Percentiles rank a stretch among this genome's conserved stretches.
These are phyloP conservation scores for Ballota nigra DNA, from an alignment of 257 asterid species.

Conservation along the genomic window DNA sequence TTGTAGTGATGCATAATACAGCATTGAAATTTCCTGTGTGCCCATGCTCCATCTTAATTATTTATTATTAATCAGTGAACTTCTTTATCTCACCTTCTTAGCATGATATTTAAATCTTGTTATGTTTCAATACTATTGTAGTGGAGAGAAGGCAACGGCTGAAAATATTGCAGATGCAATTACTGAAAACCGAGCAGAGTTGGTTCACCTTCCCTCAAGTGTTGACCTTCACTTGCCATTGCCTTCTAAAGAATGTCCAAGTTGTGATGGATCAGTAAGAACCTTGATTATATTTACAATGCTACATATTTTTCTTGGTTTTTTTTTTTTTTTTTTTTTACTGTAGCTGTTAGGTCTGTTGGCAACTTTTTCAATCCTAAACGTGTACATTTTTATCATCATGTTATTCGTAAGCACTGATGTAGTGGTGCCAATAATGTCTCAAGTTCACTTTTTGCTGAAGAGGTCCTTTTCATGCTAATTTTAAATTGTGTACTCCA, in stretches of 20 bases:
- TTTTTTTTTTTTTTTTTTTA: constrained; percentile 16
- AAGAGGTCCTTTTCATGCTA: constrained; percentile 4
- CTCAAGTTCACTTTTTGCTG: neutral
- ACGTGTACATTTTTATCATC: neutral
- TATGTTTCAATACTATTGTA: constrained; percentile 28
- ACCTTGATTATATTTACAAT: constrained; percentile 6
- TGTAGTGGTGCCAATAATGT: constrained; percentile 14
- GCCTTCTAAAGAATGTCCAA: constrained; percentile 89
- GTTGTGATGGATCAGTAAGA: constrained; percentile 90
- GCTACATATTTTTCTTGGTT: constrained; percentile 12
- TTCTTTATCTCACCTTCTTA: constrained; percentile 1
- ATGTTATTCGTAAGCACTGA: constrained; percentile 10
- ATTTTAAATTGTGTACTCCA: constrained; percentile 3
- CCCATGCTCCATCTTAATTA: neutral
- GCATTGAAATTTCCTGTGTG: neutral
- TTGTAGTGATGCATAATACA: neutral
- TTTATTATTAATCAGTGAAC: neutral
- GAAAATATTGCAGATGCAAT: constrained; percentile 87
- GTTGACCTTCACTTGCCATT: constrained; percentile 68
- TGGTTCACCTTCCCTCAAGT: constrained; percentile 87
- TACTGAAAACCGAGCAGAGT: constrained; percentile 86
- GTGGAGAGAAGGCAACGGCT: constrained; percentile 97
- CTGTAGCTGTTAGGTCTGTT: constrained; percentile 8
- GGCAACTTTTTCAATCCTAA: neutral
- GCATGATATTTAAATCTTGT: constrained; percentile 18